These are phyloP conservation scores for Claviceps cyperi DNA, from an alignment of 2,329 filamentous ascomycete genomes.

Conservation along the genomic window DNA sequence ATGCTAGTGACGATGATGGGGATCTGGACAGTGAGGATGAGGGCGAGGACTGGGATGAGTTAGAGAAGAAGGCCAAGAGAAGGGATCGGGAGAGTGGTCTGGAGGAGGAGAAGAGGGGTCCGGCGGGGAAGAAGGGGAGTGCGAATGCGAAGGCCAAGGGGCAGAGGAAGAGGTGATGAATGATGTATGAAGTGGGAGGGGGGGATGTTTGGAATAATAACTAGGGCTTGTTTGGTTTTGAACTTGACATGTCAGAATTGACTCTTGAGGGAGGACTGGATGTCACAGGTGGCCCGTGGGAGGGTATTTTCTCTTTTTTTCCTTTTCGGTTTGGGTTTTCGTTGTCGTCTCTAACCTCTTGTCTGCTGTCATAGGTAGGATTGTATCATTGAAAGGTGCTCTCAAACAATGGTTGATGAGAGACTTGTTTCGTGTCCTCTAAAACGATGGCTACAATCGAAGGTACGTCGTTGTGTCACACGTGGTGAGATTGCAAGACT, in stretches of 20 bases:
- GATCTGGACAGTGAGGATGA: constrained; percentile 56
- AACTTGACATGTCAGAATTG: background rate
- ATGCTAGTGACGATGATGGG: constrained; percentile 51
- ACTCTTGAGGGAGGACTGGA: too few species aligned
- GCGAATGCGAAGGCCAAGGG: constrained; percentile 48
- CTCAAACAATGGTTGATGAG: too few species aligned
- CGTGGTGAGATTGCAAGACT: too few species aligned
- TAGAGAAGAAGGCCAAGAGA: constrained; percentile 83
- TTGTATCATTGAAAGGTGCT: too few species aligned
- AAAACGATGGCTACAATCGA: too few species aligned
- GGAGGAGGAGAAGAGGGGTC: constrained; percentile 43
- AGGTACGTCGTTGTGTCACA: too few species aligned
- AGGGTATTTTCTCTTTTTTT: too few species aligned
- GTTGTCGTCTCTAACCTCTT: too few species aligned
- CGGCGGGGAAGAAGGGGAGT: constrained; percentile 43
- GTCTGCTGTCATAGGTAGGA: too few species aligned
- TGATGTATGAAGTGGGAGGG: background rate
- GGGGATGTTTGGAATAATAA: background rate
- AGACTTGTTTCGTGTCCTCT: too few species aligned
- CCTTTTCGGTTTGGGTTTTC: too few species aligned
- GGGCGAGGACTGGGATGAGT: constrained; percentile 85
- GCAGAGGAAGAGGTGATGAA: constrained; percentile 22
- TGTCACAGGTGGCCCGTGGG: too few species aligned
- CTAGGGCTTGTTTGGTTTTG: background rate
- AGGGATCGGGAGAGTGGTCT: constrained; percentile 50